Evolutionary conservation across 2,329 filamentous ascomycete species (phyloP).

Genomic region (Curvularia hawaiiensis): DNA sequence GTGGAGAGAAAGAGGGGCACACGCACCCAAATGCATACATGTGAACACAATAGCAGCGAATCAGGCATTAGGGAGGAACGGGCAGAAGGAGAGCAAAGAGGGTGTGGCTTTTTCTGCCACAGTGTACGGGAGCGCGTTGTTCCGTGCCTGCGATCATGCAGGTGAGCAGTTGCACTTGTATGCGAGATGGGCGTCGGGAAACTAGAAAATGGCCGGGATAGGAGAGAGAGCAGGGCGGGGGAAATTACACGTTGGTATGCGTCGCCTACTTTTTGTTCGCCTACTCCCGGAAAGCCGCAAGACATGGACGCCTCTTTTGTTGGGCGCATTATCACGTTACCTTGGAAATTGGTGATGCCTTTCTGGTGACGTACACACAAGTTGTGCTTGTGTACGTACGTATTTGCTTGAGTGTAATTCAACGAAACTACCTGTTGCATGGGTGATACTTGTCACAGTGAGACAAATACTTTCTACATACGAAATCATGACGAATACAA

Average conservation of each 20-base stretch:
- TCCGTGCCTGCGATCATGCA: neutral
- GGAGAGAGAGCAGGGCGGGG: neutral
- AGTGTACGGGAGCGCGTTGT: neutral
- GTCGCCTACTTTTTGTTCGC: neutral
- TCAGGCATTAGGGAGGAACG: neutral
- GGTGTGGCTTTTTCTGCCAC: neutral
- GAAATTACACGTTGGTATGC: neutral
- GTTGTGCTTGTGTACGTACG: neutral
- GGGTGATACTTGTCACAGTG: neutral
- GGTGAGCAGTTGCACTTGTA: neutral
- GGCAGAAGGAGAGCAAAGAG: neutral
- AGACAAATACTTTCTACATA: neutral
- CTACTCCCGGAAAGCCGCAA: neutral
- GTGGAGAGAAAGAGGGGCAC: neutral
- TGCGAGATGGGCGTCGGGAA: neutral
- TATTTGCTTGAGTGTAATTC: neutral
- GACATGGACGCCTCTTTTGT: neutral
- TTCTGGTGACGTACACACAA: neutral
- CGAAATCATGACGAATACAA: neutral
- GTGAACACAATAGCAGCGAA: neutral
- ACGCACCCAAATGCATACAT: neutral
- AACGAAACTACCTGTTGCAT: neutral
- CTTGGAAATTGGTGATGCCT: neutral
- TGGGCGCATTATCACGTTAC: constrained; percentile 2
- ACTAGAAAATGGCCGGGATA: neutral